A percentile compares a stretch with the other conserved stretches of the same genome.
phyloP scores from a whole-genome alignment of 257 asterid genomes.

The Ilex aquifolium region DNA sequence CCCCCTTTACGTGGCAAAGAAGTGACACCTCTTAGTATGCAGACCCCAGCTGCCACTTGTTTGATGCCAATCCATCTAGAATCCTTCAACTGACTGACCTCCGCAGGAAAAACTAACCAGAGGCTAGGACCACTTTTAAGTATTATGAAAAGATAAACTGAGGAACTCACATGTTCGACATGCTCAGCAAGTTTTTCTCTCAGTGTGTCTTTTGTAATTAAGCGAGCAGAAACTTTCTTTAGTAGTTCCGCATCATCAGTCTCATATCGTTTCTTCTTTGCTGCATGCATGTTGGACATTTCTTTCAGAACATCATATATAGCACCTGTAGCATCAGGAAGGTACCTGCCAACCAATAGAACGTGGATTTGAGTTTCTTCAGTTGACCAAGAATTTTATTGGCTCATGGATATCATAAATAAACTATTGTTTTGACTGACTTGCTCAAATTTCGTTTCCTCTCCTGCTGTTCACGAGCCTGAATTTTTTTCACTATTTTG shows the following conservation, averaged over 20 bases:
- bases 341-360: slow-evolving; percentile 49
- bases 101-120: no score
- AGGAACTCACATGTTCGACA: slow-evolving; percentile 61
- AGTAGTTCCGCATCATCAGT: slow-evolving; percentile 59
- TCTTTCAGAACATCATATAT: slow-evolving; percentile 61
- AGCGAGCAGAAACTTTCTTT: slow-evolving; percentile 46
- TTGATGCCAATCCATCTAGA: no score
- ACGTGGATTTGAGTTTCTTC: slow-evolving; percentile 14
- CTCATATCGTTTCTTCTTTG: slow-evolving; percentile 54
- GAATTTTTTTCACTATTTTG: slow-evolving; percentile 80
- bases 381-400: neutral
- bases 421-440: slow-evolving; percentile 26
- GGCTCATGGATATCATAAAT: neutral
- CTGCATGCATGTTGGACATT: slow-evolving; percentile 44
- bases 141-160: neutral
- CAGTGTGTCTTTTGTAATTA: slow-evolving; percentile 50
- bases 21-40: no score
- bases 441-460: slow-evolving; percentile 81
- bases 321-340: slow-evolving; percentile 69
- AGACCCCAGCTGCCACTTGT: no score
- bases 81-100: no score
- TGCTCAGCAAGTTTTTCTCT: slow-evolving; percentile 79
- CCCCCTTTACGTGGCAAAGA: no score
- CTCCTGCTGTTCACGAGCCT: slow-evolving; percentile 98
- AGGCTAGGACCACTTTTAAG: no score